Evolutionary conservation across 2,329 filamentous ascomycete genomes (phyloP).

Genomic region (Magnaporthiopsis poae): DNA sequence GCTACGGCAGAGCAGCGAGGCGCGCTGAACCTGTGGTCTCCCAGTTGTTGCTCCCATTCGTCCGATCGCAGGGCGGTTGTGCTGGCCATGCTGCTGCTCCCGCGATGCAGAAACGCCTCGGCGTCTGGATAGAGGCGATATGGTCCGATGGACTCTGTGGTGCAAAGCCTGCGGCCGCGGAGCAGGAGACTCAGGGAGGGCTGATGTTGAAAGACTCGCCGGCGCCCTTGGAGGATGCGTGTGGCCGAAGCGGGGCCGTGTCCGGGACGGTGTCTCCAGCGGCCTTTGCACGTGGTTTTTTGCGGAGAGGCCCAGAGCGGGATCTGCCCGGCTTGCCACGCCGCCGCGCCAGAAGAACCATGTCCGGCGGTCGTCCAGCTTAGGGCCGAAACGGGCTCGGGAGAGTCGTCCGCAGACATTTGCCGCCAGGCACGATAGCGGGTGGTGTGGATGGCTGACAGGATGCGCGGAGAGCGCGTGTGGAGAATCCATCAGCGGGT

Average conservation of each 20-base stretch:
- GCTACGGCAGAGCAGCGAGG: too few species aligned
- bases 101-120: too few species aligned
- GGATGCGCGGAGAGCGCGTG: constrained; percentile 10
- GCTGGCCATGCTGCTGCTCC: too few species aligned
- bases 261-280: neutral
- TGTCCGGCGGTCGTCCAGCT: neutral
- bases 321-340: neutral
- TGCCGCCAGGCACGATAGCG: neutral
- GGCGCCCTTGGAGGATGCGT: neutral
- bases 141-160: neutral
- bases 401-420: neutral
- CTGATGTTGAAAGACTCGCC: neutral
- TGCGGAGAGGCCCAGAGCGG: neutral
- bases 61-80: too few species aligned
- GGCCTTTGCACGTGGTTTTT: neutral
- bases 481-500: constrained; percentile 12
- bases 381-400: constrained; percentile 1
- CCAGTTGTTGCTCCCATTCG: too few species aligned
- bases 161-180: neutral
- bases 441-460: constrained; percentile 11
- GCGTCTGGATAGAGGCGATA: too few species aligned
- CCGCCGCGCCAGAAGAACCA: neutral
- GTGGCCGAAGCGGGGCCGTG: neutral
- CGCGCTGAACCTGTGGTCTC: too few species aligned
- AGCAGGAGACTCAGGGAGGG: neutral